These are phyloP conservation scores for Suillus paluster DNA, from an alignment of 768 basidiomycete species.

Conservation along the genomic window DNA sequence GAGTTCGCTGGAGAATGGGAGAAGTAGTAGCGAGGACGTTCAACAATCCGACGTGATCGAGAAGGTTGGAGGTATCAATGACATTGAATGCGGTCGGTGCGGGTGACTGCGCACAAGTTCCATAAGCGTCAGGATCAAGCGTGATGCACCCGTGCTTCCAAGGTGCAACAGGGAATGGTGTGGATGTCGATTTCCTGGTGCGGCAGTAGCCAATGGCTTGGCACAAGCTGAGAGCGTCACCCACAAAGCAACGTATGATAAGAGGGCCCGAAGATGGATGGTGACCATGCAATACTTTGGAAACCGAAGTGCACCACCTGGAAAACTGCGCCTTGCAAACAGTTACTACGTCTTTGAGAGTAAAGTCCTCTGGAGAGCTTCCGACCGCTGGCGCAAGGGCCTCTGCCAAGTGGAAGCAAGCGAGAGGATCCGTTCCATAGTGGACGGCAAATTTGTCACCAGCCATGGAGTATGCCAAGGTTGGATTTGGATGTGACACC, in stretches of 20 bases:
- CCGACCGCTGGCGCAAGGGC: slow-evolving; percentile 15
- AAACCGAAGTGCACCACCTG: slow-evolving; percentile 30
- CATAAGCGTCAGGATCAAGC: no score
- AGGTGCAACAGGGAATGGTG: slow-evolving; percentile 22
- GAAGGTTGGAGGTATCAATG: no score
- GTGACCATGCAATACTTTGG: slow-evolving; percentile 12
- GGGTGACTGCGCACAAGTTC: no score
- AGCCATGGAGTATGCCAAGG: slow-evolving; percentile 30
- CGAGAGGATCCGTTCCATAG: slow-evolving; percentile 33
- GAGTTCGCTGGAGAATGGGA: slow-evolving; percentile 28
- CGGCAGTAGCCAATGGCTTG: slow-evolving; percentile 24
- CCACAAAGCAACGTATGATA: slow-evolving; percentile 34
- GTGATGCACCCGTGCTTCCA: slow-evolving; percentile 29
- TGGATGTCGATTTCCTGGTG: slow-evolving; percentile 13
- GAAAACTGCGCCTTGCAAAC: slow-evolving; percentile 27
- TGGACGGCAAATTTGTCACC: slow-evolving; percentile 30
- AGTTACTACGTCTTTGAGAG: background rate
- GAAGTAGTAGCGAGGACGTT: slow-evolving; percentile 27
- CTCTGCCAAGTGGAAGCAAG: slow-evolving; percentile 39
- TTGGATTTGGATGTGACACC: slow-evolving; percentile 31
- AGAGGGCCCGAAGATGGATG: slow-evolving; percentile 15
- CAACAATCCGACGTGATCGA: slow-evolving; percentile 34
- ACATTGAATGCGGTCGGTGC: no score
- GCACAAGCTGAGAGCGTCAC: slow-evolving; percentile 34
- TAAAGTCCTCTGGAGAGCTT: background rate